phyloP scores from a whole-genome alignment of 2,329 filamentous ascomycete species.

The Pseudovirgaria hyperparasitica region DNA sequence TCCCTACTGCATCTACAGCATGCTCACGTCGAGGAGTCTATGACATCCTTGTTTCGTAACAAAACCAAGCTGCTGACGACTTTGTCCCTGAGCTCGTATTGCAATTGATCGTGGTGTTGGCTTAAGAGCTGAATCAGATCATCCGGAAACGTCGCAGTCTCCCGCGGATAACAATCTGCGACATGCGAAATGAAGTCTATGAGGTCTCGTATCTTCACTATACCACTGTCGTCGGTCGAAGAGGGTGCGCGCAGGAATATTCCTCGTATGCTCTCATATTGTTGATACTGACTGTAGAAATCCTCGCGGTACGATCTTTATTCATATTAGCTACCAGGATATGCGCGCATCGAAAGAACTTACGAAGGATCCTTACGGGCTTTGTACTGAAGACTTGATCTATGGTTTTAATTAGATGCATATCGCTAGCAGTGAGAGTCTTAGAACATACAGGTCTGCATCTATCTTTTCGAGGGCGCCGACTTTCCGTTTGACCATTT shows the following conservation, averaged over 20 bases:
- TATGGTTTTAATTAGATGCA: constrained; percentile 20
- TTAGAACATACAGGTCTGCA: constrained; percentile 56
- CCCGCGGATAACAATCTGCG: constrained; percentile 79
- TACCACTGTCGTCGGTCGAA: constrained; percentile 61
- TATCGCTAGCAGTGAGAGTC: constrained; percentile 15
- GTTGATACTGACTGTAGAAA: constrained; percentile 75
- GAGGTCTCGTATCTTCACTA: constrained; percentile 77
- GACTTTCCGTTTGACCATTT: constrained; percentile 84
- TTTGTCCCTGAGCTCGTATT: constrained; percentile 82
- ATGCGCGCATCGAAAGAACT: constrained; percentile 14
- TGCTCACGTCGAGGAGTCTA: constrained; percentile 59
- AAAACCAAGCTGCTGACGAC: constrained; percentile 82
- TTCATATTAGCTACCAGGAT: constrained; percentile 1
- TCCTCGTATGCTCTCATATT: constrained; percentile 83
- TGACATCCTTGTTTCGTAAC: constrained; percentile 78
- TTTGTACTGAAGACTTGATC: constrained; percentile 81
- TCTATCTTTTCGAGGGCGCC: constrained; percentile 92
- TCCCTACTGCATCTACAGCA: neutral
- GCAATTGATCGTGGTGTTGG: constrained; percentile 69
- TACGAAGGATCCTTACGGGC: constrained; percentile 74
- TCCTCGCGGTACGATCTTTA: constrained; percentile 75
- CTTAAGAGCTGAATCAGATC: constrained; percentile 72
- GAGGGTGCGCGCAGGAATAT: constrained; percentile 80
- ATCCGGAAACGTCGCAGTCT: constrained; percentile 63
- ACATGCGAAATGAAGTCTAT: constrained; percentile 91